Conservation (phyloP, 1,139 yeast genomes). For the Taiozyma onychis region DNA sequence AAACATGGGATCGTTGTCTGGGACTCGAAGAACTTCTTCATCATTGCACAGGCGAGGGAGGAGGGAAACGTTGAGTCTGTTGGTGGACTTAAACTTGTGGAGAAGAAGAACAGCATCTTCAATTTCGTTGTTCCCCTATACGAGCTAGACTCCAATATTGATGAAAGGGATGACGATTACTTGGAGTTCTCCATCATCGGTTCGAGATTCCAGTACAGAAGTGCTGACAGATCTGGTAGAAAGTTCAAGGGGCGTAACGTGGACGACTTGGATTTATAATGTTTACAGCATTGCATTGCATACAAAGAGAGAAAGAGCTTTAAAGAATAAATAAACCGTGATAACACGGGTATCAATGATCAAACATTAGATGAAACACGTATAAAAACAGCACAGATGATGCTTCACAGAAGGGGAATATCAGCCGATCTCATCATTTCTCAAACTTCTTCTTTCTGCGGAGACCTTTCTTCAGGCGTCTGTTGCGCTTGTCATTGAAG, state of each 20-base stretch:
- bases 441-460: background rate
- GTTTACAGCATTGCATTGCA: background rate
- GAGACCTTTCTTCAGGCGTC: background rate
- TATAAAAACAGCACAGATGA: background rate
- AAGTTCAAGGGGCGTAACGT: conserved; percentile 79
- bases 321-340: background rate
- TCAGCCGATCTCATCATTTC: background rate
- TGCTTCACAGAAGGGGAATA: background rate
- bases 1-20: conserved; percentile 74
- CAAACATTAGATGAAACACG: background rate
- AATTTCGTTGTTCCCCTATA: conserved; percentile 42
- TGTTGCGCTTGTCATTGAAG: background rate
- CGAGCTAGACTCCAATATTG: conserved; percentile 19
- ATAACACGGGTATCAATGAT: background rate
- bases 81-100: conserved; percentile 50
- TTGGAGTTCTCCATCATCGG: conserved; percentile 70
- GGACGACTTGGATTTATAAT: conserved; percentile 39
- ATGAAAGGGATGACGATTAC: conserved; percentile 29
- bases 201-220: conserved; percentile 68
- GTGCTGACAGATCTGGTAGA: conserved; percentile 78
- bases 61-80: conserved; percentile 31
- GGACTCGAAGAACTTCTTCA: conserved; percentile 78
- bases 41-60: conserved; percentile 46
- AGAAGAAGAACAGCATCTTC: conserved; percentile 59
- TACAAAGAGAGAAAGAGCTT: too few relatives aligned